These are phyloP conservation scores for Fusarium hainanense DNA, from an alignment of 2,329 filamentous ascomycete genomes.

Conservation along the genomic window DNA sequence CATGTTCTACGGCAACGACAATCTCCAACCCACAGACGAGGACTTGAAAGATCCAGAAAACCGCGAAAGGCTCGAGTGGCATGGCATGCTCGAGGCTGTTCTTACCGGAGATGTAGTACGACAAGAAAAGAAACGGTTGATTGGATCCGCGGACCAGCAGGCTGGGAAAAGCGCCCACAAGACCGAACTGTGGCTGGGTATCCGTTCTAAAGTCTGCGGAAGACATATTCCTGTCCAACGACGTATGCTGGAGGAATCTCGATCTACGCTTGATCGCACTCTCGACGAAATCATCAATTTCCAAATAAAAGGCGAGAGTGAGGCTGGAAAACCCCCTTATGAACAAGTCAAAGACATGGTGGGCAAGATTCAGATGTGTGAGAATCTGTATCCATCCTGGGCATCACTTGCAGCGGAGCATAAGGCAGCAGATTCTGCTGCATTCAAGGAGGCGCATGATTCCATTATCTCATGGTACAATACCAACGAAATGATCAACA, in stretches of 20 bases:
- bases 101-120: constrained; percentile 96
- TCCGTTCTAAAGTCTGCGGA: constrained; percentile 85
- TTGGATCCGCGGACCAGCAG: constrained; percentile 75
- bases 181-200: constrained; percentile 86
- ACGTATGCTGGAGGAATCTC: constrained; percentile 87
- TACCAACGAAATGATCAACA: constrained; percentile 95
- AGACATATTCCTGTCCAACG: constrained; percentile 85
- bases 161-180: constrained; percentile 74
- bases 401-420: constrained; percentile 79
- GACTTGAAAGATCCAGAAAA: constrained; percentile 90
- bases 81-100: constrained; percentile 96
- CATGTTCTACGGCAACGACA: constrained; percentile 91
- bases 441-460: constrained; percentile 85
- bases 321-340: constrained; percentile 86
- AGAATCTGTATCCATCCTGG: constrained; percentile 85
- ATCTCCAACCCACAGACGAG: constrained; percentile 87
- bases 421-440: constrained; percentile 78
- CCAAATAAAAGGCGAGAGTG: constrained; percentile 91
- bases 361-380: constrained; percentile 88
- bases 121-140: constrained; percentile 96
- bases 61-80: constrained; percentile 93
- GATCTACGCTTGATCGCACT: constrained; percentile 75
- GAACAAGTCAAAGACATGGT: constrained; percentile 93
- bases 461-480: constrained; percentile 97
- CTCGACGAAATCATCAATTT: constrained; percentile 94